Evolutionary conservation across 352 stramenopile genomes (phyloP).

Genomic region (Phytophthora syringae): DNA sequence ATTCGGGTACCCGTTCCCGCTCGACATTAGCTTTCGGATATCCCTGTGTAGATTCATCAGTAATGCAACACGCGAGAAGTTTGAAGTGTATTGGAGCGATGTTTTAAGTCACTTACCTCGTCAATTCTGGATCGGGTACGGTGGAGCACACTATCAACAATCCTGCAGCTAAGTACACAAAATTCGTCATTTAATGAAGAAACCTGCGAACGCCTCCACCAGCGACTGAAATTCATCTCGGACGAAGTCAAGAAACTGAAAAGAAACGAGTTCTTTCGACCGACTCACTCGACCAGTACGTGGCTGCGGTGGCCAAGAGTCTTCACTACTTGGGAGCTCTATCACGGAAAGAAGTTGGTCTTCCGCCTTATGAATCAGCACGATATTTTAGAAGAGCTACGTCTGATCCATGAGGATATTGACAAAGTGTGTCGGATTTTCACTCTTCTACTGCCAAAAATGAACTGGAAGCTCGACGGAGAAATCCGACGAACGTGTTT

Average conservation of each 20-base stretch:
- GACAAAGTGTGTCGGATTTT: slow-evolving; percentile 15
- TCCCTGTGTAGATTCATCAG: no score
- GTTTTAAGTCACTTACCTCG: no score
- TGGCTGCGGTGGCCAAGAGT: background rate
- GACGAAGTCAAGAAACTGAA: slow-evolving; percentile 7
- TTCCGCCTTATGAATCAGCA: slow-evolving; percentile 8
- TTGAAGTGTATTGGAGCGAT: no score
- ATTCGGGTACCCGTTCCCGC: no score
- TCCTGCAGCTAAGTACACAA: slow-evolving; percentile 7
- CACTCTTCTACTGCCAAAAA: slow-evolving; percentile 5
- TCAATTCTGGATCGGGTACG: no score
- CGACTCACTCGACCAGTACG: slow-evolving; percentile 16
- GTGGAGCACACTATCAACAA: slow-evolving; percentile 8
- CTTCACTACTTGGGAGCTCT: slow-evolving; percentile 6
- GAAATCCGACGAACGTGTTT: slow-evolving; percentile 14
- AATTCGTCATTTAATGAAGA: no score
- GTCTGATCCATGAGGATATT: slow-evolving; percentile 24
- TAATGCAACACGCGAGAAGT: no score
- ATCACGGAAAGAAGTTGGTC: slow-evolving; percentile 18
- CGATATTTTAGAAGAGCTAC: slow-evolving; percentile 17
- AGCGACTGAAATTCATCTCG: slow-evolving; percentile 8
- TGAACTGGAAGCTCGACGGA: slow-evolving; percentile 25
- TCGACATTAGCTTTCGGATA: no score
- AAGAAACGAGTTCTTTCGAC: slow-evolving; percentile 1
- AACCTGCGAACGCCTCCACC: slow-evolving; percentile 11